Evolutionary conservation across 306 rosid genomes (phyloP), one percentile per base, ranked within the genome.

Genomic region (Cercis canadensis): DNA sequence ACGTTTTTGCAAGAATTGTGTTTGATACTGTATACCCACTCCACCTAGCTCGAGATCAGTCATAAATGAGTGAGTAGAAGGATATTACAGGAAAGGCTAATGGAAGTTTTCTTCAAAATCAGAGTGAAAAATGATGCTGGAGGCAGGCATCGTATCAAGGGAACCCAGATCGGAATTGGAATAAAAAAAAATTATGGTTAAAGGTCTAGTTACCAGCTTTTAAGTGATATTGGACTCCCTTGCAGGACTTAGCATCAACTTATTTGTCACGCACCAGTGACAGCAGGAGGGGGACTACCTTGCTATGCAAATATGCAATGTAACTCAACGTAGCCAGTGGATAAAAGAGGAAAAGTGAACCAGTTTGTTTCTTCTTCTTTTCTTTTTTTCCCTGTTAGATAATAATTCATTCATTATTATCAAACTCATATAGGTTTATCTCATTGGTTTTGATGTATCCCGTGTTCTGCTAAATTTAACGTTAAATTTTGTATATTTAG

Each of bases 21-120:
- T 85, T 92, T 57, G 93, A 92, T 52, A 87, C 96, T 4, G 39
- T 89, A 16, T 92, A 77, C 80, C 97, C 96, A 62, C 76, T 72
- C 2, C 29, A 24, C 29, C 3, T 24, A 24, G 29, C 29, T 24
- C 29, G 29, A 24, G 29, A 24, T 24, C 29, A 24, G 29, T 24
- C 29, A n/a, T n/a, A 24, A 24, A 1, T 24, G 29, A 24, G 29
- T 24, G 29, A 24, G 29, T 24, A 24, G 1, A 1, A 1, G 65
- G 18, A 62, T 54, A 62, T 59, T 39, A 24, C 57, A 34, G 52
- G 76, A 73, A 52, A 19, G 24, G 14, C 37, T 34, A 32, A 16
- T 54, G 58, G 49, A 73, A 67, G 41, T 67, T 67, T 51, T 39
- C 21, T 34, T 13, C 31, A 9, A 63, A 63, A 57, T 51, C 16